These are phyloP conservation scores for Rosa persica DNA, from an alignment of 306 rosid species.

Conservation along the genomic window DNA sequence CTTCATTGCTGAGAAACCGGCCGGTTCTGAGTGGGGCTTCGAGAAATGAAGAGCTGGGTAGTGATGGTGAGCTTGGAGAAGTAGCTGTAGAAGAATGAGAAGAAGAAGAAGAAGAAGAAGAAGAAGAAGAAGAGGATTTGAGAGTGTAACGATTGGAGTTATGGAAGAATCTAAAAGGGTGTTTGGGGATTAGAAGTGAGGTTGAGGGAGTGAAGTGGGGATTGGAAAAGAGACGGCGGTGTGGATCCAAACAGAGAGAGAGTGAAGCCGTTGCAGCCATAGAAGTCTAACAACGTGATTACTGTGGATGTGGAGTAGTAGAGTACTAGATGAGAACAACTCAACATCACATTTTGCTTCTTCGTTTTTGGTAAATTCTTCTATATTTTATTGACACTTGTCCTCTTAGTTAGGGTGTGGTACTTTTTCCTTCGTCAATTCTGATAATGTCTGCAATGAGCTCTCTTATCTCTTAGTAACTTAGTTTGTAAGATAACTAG, in stretches of 20 bases:
- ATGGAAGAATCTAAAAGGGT: slow-evolving; percentile 31
- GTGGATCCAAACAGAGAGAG: slow-evolving; percentile 51
- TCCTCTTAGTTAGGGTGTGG: background rate
- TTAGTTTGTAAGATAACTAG: too few species aligned
- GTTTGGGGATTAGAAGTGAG: slow-evolving; percentile 24
- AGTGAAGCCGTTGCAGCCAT: slow-evolving; percentile 62
- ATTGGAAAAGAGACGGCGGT: slow-evolving; percentile 12
- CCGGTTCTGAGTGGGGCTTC: slow-evolving; percentile 57
- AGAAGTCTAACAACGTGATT: slow-evolving; percentile 7
- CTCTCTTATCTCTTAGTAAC: background rate
- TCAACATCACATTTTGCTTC: background rate
- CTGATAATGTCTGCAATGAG: background rate
- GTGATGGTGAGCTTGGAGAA: background rate
- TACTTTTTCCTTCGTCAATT: too few species aligned
- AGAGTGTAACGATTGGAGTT: slow-evolving; percentile 23
- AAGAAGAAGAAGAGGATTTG: too few species aligned
- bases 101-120: slow-evolving; percentile 16
- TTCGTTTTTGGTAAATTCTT: background rate
- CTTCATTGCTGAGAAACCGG: slow-evolving; percentile 59
- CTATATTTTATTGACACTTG: background rate
- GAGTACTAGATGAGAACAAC: background rate
- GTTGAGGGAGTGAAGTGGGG: slow-evolving; percentile 17
- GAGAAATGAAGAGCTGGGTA: slow-evolving; percentile 21
- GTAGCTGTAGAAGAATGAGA: slow-evolving; percentile 22
- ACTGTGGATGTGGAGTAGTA: background rate